Conservation (phyloP, 1,139 yeast genomes). For the Scheffersomyces insectosa region DNA sequence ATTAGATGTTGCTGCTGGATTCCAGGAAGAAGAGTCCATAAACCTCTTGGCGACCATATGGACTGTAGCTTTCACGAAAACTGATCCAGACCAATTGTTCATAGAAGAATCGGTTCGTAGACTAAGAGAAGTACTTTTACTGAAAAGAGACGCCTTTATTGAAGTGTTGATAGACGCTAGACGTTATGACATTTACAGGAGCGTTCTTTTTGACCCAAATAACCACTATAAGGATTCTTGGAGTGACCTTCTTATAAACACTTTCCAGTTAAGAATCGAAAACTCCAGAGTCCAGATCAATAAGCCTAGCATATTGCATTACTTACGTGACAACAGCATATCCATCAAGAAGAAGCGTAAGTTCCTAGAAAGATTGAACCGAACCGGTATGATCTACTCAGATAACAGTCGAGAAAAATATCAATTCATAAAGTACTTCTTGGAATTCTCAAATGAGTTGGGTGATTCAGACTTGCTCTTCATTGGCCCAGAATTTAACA, state of each 20-base stretch:
- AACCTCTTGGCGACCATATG: conserved; percentile 23
- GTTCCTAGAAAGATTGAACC: conserved; percentile 20
- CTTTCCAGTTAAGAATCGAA: conserved; percentile 19
- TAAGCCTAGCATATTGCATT: conserved; percentile 12
- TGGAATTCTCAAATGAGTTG: conserved; percentile 15
- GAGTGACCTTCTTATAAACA: conserved; percentile 24
- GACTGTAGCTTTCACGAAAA: conserved; percentile 13
- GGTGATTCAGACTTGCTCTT: conserved; percentile 25
- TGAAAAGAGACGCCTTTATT: conserved; percentile 18
- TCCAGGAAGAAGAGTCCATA: conserved; percentile 13
- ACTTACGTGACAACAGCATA: conserved; percentile 11
- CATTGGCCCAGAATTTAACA: conserved; percentile 12
- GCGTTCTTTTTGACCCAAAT: conserved; percentile 3
- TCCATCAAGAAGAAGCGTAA: conserved; percentile 15
- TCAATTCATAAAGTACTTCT: conserved; percentile 15
- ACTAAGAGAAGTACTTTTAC: conserved; percentile 20
- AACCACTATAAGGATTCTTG: conserved; percentile 12
- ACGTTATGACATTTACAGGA: conserved; percentile 20
- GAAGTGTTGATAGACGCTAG: conserved; percentile 23
- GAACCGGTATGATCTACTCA: conserved; percentile 20
- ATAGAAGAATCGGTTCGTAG: neutral
- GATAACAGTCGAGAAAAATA: conserved; percentile 12
- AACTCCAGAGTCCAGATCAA: conserved; percentile 13
- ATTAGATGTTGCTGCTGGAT: conserved; percentile 20
- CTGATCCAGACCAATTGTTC: neutral